phyloP scores from a whole-genome alignment of 345 rosid genomes.

The Brassica carinata region DNA sequence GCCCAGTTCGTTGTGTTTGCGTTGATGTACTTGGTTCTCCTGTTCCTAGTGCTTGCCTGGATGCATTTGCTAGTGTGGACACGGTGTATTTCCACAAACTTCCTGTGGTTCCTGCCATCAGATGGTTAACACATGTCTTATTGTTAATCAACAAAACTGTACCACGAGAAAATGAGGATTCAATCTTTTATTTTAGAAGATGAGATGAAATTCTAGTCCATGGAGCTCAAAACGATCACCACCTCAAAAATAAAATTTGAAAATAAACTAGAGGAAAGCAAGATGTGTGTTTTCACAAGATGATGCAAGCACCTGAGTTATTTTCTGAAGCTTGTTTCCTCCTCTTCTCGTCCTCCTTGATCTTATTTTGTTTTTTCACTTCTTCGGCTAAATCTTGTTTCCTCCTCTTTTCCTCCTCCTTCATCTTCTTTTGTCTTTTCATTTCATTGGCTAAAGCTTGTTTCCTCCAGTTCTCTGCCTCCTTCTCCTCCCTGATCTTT shows the following conservation, averaged over 20 bases:
- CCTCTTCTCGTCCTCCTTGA: too few relatives aligned
- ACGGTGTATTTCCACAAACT: neutral
- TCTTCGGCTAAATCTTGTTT: too few relatives aligned
- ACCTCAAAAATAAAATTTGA: neutral
- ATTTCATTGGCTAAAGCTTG: too few relatives aligned
- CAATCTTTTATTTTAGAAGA: neutral
- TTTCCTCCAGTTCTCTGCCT: neutral
- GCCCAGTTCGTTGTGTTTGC: neutral
- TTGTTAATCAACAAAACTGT: neutral
- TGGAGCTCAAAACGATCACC: neutral
- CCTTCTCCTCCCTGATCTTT: neutral
- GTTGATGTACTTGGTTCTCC: neutral
- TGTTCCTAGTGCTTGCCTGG: neutral
- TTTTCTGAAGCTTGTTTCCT: too few relatives aligned
- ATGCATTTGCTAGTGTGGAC: neutral
- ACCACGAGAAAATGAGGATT: neutral
- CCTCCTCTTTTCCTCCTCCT: too few relatives aligned
- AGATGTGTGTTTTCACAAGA: neutral
- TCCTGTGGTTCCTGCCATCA: neutral
- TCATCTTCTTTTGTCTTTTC: too few relatives aligned
- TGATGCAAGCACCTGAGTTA: neutral
- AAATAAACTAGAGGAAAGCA: neutral
- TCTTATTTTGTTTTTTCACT: too few relatives aligned
- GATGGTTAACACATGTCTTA: neutral
- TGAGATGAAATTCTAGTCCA: slow-evolving; percentile 7